These are phyloP conservation scores for Helichrysum umbraculigerum DNA, from an alignment of 129 eudicot species.

Conservation along the genomic window DNA sequence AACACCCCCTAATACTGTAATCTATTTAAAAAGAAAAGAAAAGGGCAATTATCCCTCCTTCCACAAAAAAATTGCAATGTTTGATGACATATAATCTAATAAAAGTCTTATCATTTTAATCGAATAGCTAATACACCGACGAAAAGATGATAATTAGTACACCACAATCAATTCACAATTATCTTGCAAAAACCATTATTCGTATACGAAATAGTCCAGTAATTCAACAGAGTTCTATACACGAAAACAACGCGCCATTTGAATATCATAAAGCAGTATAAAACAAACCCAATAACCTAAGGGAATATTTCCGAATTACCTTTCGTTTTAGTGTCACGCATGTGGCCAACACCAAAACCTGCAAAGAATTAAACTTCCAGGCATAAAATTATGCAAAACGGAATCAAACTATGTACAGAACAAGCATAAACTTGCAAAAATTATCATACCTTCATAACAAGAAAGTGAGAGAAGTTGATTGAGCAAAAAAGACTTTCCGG, in stretches of 20 bases:
- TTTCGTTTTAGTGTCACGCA: conserved; percentile 99
- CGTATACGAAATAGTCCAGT: neutral
- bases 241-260: neutral
- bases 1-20: neutral
- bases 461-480: conserved; percentile 99
- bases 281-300: neutral
- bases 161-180: neutral
- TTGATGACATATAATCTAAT: conserved; percentile 4
- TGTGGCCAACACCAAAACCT: conserved; percentile 99
- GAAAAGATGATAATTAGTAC: neutral
- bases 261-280: neutral
- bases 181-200: neutral
- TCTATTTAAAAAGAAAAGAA: neutral
- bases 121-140: neutral
- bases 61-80: neutral
- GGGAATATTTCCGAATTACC: conserved; percentile 41
- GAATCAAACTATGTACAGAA: conserved; percentile 19
- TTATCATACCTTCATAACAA: conserved; percentile 76
- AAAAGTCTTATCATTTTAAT: neutral
- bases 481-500: conserved; percentile 95
- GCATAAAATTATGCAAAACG: conserved; percentile 22
- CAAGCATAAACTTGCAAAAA: conserved; percentile 3
- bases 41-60: neutral
- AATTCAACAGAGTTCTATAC: neutral
- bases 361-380: conserved; percentile 38